These are phyloP conservation scores for Aspergillus intermedius DNA, from an alignment of 2,329 filamentous ascomycete genomes.

Conservation along the genomic window DNA sequence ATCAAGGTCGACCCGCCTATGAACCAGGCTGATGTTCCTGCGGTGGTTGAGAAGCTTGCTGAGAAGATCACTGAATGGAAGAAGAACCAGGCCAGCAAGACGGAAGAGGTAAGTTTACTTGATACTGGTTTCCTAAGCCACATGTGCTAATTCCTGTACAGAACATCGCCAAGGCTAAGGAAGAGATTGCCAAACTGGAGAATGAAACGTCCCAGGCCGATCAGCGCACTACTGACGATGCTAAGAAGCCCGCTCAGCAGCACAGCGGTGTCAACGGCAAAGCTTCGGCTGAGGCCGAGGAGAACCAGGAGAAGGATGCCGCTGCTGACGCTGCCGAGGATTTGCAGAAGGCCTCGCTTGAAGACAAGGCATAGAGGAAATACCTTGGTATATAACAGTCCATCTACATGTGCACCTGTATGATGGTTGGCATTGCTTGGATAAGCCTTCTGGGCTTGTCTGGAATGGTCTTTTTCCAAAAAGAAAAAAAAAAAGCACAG, in stretches of 20 bases:
- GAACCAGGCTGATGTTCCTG: constrained; percentile 73
- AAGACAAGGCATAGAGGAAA: constrained; percentile 43
- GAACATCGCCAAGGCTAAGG: constrained; percentile 96
- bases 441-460: constrained; percentile 1
- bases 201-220: constrained; percentile 52
- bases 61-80: constrained; percentile 90
- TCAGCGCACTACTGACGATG: constrained; percentile 42
- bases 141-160: constrained; percentile 37
- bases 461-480: not conserved
- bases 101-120: constrained; percentile 65
- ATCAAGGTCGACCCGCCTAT: constrained; percentile 84
- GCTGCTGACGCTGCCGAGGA: constrained; percentile 54
- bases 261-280: constrained; percentile 49
- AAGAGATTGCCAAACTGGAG: constrained; percentile 81
- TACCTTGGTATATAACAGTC: constrained; percentile 5
- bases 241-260: constrained; percentile 48
- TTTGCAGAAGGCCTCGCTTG: constrained; percentile 54
- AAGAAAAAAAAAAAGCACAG: not conserved
- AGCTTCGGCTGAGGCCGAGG: constrained; percentile 48
- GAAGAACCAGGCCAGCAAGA: constrained; percentile 80
- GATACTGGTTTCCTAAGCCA: not conserved
- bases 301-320: constrained; percentile 53
- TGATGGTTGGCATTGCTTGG: constrained; percentile 13
- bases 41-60: constrained; percentile 79
- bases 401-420: constrained; percentile 14